Evolutionary conservation across 805 yeast species (phyloP).

Genomic region (Pichia nanzhaoensis): DNA sequence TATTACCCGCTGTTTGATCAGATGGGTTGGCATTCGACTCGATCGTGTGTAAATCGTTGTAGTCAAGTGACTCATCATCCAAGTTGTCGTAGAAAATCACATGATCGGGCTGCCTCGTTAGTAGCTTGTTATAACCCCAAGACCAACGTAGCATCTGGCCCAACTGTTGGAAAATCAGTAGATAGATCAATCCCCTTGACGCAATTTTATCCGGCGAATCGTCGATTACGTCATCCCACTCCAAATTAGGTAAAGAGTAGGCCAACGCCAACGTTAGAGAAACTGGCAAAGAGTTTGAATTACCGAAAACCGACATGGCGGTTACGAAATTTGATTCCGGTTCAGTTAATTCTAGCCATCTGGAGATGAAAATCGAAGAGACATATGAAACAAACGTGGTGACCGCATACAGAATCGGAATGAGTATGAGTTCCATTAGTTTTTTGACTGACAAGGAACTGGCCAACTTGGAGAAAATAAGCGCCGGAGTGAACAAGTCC

Average conservation of each 20-base stretch:
- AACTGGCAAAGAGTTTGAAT: slow-evolving; percentile 91
- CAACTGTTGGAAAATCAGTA: slow-evolving; percentile 72
- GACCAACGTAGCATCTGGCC: slow-evolving; percentile 83
- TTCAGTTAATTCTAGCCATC: slow-evolving; percentile 49
- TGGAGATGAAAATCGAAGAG: slow-evolving; percentile 53
- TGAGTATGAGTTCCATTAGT: slow-evolving; percentile 70
- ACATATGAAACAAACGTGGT: slow-evolving; percentile 70
- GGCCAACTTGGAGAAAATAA: slow-evolving; percentile 78
- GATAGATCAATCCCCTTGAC: slow-evolving; percentile 67
- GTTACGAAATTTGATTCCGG: slow-evolving; percentile 87
- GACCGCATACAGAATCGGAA: slow-evolving; percentile 78
- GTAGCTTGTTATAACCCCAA: slow-evolving; percentile 73
- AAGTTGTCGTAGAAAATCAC: slow-evolving; percentile 22
- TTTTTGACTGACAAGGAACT: slow-evolving; percentile 65
- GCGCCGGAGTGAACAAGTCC: slow-evolving; percentile 89
- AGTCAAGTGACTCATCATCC: not conserved
- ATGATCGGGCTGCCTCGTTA: slow-evolving; percentile 43
- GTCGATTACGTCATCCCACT: slow-evolving; percentile 66
- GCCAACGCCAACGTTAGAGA: slow-evolving; percentile 77
- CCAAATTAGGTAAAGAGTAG: slow-evolving; percentile 64
- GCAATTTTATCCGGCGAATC: slow-evolving; percentile 68
- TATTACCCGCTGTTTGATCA: not conserved
- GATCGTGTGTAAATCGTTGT: slow-evolving; percentile 1
- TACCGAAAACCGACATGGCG: slow-evolving; percentile 96
- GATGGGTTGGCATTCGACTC: not conserved